These are phyloP conservation scores for Fusarium pseudocircinatum DNA, from an alignment of 2,329 filamentous ascomycete species.

Conservation along the genomic window DNA sequence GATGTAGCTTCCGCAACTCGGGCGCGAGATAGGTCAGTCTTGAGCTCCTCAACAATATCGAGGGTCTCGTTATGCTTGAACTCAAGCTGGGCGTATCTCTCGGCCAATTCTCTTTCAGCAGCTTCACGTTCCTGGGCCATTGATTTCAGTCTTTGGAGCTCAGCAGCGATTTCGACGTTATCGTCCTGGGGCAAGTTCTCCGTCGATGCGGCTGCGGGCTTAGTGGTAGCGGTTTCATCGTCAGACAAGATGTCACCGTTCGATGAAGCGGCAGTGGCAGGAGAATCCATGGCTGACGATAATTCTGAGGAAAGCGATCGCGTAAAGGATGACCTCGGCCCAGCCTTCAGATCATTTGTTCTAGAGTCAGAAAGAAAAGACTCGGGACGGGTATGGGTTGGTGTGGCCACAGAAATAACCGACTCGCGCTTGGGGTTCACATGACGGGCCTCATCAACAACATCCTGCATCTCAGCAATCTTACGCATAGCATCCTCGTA, in stretches of 20 bases:
- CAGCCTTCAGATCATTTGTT: conserved; percentile 75
- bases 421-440: conserved; percentile 65
- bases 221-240: conserved; percentile 57
- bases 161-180: conserved; percentile 62
- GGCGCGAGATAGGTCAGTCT: conserved; percentile 84
- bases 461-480: conserved; percentile 85
- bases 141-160: conserved; percentile 76
- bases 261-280: conserved; percentile 70
- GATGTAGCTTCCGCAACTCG: conserved; percentile 69
- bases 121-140: conserved; percentile 81
- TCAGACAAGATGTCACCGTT: conserved; percentile 61
- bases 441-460: conserved; percentile 80
- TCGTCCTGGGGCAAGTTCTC: conserved; percentile 52
- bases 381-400: conserved; percentile 66
- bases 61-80: conserved; percentile 83
- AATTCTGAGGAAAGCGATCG: conserved; percentile 94
- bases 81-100: conserved; percentile 86
- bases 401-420: conserved; percentile 62
- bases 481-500: conserved; percentile 89
- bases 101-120: conserved; percentile 75
- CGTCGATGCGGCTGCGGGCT: conserved; percentile 48
- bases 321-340: conserved; percentile 73
- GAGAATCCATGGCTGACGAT: conserved; percentile 84
- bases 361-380: conserved; percentile 87
- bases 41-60: conserved; percentile 89